phyloP scores from a whole-genome alignment of 2,329 filamentous ascomycete species.

The Fusarium bulbicola region DNA sequence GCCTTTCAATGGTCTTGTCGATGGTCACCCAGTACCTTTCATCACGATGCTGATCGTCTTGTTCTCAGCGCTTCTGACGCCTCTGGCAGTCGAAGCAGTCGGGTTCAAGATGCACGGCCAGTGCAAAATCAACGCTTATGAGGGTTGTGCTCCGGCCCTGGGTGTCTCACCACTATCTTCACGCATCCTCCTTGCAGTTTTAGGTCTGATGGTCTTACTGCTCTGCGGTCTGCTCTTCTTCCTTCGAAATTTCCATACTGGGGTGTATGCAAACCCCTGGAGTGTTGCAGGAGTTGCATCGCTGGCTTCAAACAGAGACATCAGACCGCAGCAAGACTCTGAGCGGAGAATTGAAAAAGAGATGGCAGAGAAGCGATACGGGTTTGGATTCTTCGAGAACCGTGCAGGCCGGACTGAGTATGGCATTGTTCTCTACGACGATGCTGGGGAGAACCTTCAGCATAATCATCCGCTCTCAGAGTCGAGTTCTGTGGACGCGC shows the following conservation, averaged over 20 bases:
- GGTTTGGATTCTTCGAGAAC: constrained; percentile 41
- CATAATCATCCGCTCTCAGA: constrained; percentile 9
- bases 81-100: constrained; percentile 38
- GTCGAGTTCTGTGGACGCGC: constrained; percentile 31
- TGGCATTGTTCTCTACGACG: constrained; percentile 39
- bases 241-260: constrained; percentile 37
- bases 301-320: constrained; percentile 36
- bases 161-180: constrained; percentile 36
- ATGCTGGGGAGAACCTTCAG: constrained; percentile 24
- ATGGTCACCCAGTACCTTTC: constrained; percentile 43
- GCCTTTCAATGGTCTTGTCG: constrained; percentile 46
- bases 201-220: constrained; percentile 31
- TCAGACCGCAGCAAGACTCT: constrained; percentile 31
- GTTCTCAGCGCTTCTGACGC: constrained; percentile 35
- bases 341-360: constrained; percentile 38
- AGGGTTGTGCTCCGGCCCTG: constrained; percentile 36
- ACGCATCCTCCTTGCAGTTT: constrained; percentile 28
- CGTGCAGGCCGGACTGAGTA: constrained; percentile 33
- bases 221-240: constrained; percentile 34
- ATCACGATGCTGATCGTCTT: constrained; percentile 40
- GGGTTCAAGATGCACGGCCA: constrained; percentile 40
- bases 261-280: constrained; percentile 46
- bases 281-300: constrained; percentile 42
- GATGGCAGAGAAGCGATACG: constrained; percentile 40
- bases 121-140: constrained; percentile 31